These are phyloP conservation scores for Cercospora sojina DNA, from an alignment of 2,329 filamentous ascomycete genomes.

Conservation along the genomic window DNA sequence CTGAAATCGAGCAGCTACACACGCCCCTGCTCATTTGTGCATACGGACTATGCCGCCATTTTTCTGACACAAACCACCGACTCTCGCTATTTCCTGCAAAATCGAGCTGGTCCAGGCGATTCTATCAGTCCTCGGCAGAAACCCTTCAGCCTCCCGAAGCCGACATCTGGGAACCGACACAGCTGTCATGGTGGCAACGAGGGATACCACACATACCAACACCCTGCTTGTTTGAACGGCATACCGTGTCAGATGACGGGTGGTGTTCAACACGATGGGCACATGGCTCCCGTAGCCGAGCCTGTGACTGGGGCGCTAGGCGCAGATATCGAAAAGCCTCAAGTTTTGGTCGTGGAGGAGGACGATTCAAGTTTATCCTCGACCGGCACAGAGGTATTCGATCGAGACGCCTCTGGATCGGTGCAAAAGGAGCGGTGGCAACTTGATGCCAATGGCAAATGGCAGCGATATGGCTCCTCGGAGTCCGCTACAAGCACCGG, in stretches of 20 bases:
- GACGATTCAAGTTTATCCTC: slow-evolving; percentile 38
- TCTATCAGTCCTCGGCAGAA: slow-evolving; percentile 10
- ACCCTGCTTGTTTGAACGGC: slow-evolving; percentile 8
- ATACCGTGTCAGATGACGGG: slow-evolving; percentile 20
- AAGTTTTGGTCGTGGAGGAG: slow-evolving; percentile 24
- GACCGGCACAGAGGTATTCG: slow-evolving; percentile 34
- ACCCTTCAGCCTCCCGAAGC: slow-evolving; percentile 12
- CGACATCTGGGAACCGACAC: slow-evolving; percentile 8
- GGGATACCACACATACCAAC: slow-evolving; percentile 10
- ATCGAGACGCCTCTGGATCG: slow-evolving; percentile 24
- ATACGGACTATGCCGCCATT: slow-evolving; percentile 1
- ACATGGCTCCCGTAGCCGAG: slow-evolving; percentile 19
- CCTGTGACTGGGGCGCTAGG: slow-evolving; percentile 16
- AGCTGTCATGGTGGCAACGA: slow-evolving; percentile 23
- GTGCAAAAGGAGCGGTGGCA: slow-evolving; percentile 28
- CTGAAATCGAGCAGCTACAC: background rate
- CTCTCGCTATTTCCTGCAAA: background rate
- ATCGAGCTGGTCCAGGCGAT: slow-evolving; percentile 6
- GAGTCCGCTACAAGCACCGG: slow-evolving; percentile 38
- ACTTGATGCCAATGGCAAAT: slow-evolving; percentile 34
- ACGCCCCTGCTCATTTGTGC: background rate
- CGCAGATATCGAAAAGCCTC: slow-evolving; percentile 22
- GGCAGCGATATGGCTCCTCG: slow-evolving; percentile 36
- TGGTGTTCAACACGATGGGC: slow-evolving; percentile 18
- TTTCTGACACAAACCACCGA: slow-evolving; percentile 1